phyloP scores from a whole-genome alignment of 2,329 filamentous ascomycete genomes.

The Sclerotiophoma versabilis region DNA sequence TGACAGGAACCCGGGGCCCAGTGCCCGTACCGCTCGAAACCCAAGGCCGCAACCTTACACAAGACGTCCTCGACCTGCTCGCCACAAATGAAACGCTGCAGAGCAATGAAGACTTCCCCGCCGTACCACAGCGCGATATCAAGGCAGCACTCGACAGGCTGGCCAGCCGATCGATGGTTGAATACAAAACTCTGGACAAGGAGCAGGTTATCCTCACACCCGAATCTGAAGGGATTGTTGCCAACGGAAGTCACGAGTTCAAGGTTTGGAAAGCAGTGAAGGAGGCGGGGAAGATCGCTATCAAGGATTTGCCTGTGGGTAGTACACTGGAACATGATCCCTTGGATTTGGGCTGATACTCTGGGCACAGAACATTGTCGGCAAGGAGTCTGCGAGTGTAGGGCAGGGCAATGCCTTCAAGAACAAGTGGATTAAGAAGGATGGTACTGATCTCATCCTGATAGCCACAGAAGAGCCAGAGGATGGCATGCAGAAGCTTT shows the following conservation, averaged over 20 bases:
- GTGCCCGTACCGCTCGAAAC: conserved; percentile 54
- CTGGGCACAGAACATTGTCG: conserved; percentile 61
- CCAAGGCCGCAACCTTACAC: conserved; percentile 64
- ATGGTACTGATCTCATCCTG: conserved; percentile 59
- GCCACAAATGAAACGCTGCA: conserved; percentile 58
- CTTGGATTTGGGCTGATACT: conserved; percentile 27
- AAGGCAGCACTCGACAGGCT: conserved; percentile 91
- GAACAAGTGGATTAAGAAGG: conserved; percentile 71
- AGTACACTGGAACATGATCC: neutral
- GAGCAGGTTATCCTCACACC: conserved; percentile 79
- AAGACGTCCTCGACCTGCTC: conserved; percentile 80
- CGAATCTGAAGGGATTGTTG: conserved; percentile 78
- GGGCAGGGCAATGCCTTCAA: conserved; percentile 96
- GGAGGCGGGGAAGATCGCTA: conserved; percentile 52
- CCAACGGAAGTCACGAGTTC: conserved; percentile 59
- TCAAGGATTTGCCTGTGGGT: conserved; percentile 57
- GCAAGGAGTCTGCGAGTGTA: conserved; percentile 78
- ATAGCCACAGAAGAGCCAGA: conserved; percentile 73
- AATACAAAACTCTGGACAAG: conserved; percentile 81
- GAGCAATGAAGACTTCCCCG: conserved; percentile 59
- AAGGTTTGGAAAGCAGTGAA: conserved; percentile 59
- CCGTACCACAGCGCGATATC: conserved; percentile 60
- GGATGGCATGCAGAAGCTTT: conserved; percentile 78
- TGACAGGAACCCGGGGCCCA: conserved; percentile 57
- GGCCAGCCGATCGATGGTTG: conserved; percentile 82